Evolutionary conservation across 371 early-diverging fungal species (phyloP), one percentile per base, ranked within the genome.

Genomic region (Mucor mucedo): DNA sequence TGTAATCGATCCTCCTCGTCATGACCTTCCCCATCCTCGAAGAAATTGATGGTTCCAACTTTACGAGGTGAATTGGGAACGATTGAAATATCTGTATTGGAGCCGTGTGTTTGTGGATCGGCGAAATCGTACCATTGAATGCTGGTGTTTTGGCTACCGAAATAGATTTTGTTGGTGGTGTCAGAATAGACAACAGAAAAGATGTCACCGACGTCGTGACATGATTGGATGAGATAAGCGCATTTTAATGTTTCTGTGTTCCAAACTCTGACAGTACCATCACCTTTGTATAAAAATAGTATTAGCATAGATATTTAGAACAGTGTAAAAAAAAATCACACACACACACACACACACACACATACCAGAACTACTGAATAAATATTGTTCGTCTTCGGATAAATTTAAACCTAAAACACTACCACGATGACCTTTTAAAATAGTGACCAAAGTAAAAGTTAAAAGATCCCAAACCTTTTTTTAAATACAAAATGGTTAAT

Each of bases 81-180:
- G 8, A 66, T 66, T 1, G 76, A 71, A 32, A 72, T 64, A 53
- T 72, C 67, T n/a, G 71, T 65, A 9, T 50, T 50, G 27, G 71
- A 68, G 6, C 78, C 83, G 27, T 75, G 79, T 2, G 79, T 77
- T 58, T 84, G 79, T 38, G 80, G 71, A 57, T 84, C 82, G 7
- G 76, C 68, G 55, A 90, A 83, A 42, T 87, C 83, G 56, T 86
- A 89, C 87, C 88, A 83, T 84, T 92, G 92, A 57, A 93, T 89
- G 65, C 90, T 90, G 2, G 93, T 90, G 69, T 93, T 91, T 66
- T 92, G 91, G 60, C 91, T 91, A 0, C 93, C 93, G 62, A 93
- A 84, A 47, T 83, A 89, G 55, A 93, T 64, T 7, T 75, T 83
- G 13, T 87, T 76, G 29, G 77, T 73, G 4, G 62, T 41, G 14